A percentile compares a stretch with the other conserved stretches of the same genome.
Conservation (phyloP, 2,329 filamentous ascomycete genomes). For the Pseudocercospora eumusae region DNA sequence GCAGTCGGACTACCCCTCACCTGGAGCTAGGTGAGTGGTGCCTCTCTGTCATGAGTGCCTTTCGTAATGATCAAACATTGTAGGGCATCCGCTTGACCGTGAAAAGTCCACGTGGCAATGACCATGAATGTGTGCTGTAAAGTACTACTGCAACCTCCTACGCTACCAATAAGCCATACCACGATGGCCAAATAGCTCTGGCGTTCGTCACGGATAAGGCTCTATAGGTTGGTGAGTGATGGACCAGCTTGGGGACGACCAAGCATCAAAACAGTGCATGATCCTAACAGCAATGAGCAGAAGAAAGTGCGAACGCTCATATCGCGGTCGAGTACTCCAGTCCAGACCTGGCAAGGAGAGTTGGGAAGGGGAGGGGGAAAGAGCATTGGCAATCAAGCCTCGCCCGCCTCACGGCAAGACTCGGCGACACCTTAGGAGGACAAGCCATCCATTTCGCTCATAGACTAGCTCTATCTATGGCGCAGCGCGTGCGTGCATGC, state of each 20-base stretch:
- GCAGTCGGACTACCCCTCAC: background rate
- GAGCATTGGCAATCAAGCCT: constrained; percentile 88
- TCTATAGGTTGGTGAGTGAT: background rate
- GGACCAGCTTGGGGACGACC: background rate
- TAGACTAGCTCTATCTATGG: constrained; percentile 11
- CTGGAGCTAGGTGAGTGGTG: background rate
- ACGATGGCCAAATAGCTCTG: background rate
- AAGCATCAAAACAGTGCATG: background rate
- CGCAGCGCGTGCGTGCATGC: constrained; percentile 5
- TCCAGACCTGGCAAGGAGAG: background rate
- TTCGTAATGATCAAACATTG: background rate
- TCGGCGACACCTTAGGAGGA: constrained; percentile 81
- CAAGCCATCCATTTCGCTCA: constrained; percentile 16
- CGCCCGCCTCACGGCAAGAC: constrained; percentile 55
- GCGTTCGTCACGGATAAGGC: background rate
- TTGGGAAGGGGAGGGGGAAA: constrained; percentile 11
- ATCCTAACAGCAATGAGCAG: background rate
- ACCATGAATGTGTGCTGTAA: background rate
- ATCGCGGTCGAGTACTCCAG: background rate
- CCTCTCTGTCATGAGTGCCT: background rate
- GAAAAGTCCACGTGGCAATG: background rate
- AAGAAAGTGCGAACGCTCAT: background rate
- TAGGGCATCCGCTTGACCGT: background rate
- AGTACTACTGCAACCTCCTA: background rate
- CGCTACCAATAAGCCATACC: background rate